Conservation (phyloP, 108 stramenopile genomes). For the Schizochytrium sp. region DNA sequence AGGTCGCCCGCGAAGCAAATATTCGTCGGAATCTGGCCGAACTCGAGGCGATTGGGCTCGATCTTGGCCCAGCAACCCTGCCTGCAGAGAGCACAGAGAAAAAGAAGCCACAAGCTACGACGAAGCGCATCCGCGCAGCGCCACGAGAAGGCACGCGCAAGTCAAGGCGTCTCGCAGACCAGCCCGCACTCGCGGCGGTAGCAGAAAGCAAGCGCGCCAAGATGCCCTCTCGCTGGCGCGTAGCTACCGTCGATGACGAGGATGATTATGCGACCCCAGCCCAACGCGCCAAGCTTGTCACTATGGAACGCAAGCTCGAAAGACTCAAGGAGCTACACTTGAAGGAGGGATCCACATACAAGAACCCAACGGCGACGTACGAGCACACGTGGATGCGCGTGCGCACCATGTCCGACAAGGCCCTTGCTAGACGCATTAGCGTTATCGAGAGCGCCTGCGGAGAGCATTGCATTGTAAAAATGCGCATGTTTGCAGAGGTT, state of each 20-base stretch:
- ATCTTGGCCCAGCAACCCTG: neutral
- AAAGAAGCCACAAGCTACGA: neutral
- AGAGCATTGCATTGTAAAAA: conserved; percentile 1
- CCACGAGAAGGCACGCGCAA: neutral
- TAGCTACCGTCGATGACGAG: neutral
- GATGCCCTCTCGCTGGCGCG: neutral
- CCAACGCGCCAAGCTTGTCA: neutral
- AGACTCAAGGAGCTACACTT: neutral
- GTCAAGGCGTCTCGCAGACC: neutral
- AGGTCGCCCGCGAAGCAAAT: neutral
- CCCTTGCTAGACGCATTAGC: neutral
- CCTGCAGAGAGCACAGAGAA: neutral
- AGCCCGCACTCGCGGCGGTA: neutral
- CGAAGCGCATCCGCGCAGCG: neutral
- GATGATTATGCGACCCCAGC: neutral
- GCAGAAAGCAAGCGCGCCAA: neutral
- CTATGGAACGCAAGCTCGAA: neutral
- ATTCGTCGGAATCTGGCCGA: neutral
- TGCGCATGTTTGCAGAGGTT: conserved; percentile 16
- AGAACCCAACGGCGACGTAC: neutral
- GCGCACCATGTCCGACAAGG: neutral
- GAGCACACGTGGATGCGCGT: conserved; percentile 20
- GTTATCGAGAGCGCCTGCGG: neutral
- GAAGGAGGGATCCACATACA: neutral
- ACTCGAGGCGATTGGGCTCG: neutral